Percentiles rank a stretch among this genome's conserved stretches.
phyloP scores from a whole-genome alignment of 495 filamentous ascomycete species.

The Aspergillus campestris region DNA sequence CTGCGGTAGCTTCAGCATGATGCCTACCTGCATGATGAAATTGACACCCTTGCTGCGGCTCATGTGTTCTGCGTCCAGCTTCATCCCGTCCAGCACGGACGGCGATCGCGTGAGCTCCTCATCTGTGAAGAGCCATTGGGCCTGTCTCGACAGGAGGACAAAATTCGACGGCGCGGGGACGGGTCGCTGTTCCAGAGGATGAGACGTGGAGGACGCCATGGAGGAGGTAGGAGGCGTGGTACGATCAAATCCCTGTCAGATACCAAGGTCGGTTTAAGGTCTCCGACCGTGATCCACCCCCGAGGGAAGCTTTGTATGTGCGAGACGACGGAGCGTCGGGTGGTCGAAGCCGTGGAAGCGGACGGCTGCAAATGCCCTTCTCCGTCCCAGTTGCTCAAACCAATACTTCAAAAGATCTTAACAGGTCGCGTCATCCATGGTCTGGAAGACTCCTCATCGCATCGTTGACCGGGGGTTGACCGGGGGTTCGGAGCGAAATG shows the following conservation, averaged over 20 bases:
- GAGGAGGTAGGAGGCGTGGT: not conserved
- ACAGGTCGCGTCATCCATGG: conserved; percentile 15
- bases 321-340: too few species aligned
- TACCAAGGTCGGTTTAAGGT: too few species aligned
- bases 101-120: conserved; percentile 76
- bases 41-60: conserved; percentile 84
- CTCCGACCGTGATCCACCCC: too few species aligned
- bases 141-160: conserved; percentile 44
- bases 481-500: too few species aligned
- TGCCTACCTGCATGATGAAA: conserved; percentile 90
- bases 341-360: too few species aligned
- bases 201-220: conserved; percentile 28
- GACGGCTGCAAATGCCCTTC: too few species aligned
- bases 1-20: conserved; percentile 86
- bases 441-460: conserved; percentile 16
- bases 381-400: not conserved
- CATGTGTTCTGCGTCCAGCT: conserved; percentile 63
- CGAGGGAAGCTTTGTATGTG: too few species aligned
- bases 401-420: conserved; percentile 4
- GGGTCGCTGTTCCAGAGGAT: conserved; percentile 26
- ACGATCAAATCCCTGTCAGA: too few species aligned
- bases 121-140: conserved; percentile 85
- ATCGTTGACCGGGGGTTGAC: conserved; percentile 6
- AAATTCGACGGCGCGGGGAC: conserved; percentile 41
- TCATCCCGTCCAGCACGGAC: conserved; percentile 74